Evolutionary conservation across 495 filamentous ascomycete species (phyloP).

Genomic region (Penicillium odoratum): DNA sequence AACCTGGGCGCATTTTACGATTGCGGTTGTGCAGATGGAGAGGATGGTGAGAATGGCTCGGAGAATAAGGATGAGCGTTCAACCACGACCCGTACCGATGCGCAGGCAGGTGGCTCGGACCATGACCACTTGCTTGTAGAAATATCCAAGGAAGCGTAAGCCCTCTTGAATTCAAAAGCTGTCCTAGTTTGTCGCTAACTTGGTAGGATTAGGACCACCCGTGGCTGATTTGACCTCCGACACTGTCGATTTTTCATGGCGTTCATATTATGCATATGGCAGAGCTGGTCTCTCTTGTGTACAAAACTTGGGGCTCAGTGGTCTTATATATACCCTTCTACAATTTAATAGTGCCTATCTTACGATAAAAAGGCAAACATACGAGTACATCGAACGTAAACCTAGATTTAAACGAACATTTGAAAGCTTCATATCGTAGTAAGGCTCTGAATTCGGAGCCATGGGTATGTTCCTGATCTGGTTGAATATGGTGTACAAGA

Average conservation of each 20-base stretch:
- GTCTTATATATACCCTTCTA: neutral
- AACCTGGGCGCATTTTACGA: slow-evolving; percentile 93
- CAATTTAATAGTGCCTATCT: neutral
- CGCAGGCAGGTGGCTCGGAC: slow-evolving; percentile 5
- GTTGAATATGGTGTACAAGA: no score
- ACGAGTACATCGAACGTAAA: no score
- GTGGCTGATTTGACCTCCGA: neutral
- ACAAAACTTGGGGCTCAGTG: neutral
- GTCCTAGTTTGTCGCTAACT: no score
- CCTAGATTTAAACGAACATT: no score
- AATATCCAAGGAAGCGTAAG: slow-evolving; percentile 47
- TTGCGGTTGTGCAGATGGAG: slow-evolving; percentile 89
- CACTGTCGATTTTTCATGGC: neutral
- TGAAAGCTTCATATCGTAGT: no score
- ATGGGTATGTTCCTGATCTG: no score
- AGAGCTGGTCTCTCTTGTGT: neutral
- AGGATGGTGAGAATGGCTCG: slow-evolving; percentile 26
- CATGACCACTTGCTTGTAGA: slow-evolving; percentile 33
- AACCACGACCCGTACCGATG: slow-evolving; percentile 10
- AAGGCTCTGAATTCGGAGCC: no score
- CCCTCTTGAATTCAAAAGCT: neutral
- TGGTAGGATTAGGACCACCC: neutral
- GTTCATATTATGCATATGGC: neutral
- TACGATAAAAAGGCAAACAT: no score
- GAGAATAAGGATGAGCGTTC: slow-evolving; percentile 9